Evolutionary conservation across 805 yeast genomes (phyloP), one percentile per base, ranked within the genome.

Genomic region (Saccharomycopsis sp.): DNA sequence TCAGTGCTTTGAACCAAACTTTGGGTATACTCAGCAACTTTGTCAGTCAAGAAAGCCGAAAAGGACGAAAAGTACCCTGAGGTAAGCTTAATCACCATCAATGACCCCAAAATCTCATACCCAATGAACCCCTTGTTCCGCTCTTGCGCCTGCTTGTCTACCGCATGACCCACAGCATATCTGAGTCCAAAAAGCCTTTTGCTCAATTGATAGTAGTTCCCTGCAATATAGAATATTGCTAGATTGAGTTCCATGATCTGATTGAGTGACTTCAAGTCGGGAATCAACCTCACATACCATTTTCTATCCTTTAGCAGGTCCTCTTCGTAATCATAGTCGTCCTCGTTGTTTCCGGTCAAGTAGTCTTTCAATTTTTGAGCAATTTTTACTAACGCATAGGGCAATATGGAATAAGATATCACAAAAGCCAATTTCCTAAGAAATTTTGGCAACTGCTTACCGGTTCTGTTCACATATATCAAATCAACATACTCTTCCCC

Each of bases 401-500:
- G 97, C 1, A 86, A 66, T 1, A 88, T 56, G 0, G 88, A 79
- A 65, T 83, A 85, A 0, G 84, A 73, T 2, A 80, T 55, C 0
- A 89, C 75, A 65, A 83, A 91, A 2, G 83, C 81, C 1, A 83
- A 58, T 57, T 89, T 75, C 29, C 80, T 73, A 48, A 68, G 58
- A 2, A 71, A 34, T 37, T 68, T 70, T 0, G 88, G 86, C 3
- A 86, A 68, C 48, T 72, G 66, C 18, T 64, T 75, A 0, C 90
- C 89, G 40, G 70, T 68, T 54, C 80, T 72, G 46, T 73, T 74
- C 4, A 87, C 89, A 66, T 87, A 86, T 5, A 82, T 70, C 56
- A 89, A 71, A 69, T 92, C 97, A 14, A 91, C 91, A 70, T 92
- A 92, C 71, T 92, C 97, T 68, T 92, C 98, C 0, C 99, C 99